phyloP scores from a whole-genome alignment of 331 rosid species.

The Phaseolus coccineus region DNA sequence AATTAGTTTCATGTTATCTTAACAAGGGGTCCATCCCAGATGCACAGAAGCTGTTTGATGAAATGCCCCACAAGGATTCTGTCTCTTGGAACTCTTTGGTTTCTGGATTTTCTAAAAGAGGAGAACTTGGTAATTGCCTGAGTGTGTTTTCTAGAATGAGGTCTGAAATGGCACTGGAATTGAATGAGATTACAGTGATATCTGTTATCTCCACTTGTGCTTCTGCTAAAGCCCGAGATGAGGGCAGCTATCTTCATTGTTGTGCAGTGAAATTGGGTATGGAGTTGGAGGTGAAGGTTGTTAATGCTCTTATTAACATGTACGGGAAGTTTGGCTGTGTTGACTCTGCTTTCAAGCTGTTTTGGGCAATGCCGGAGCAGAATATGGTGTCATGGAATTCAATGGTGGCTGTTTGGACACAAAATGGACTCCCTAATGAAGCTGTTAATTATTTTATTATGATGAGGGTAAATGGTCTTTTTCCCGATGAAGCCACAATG shows the following conservation, averaged over 20 bases:
- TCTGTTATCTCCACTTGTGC: constrained; percentile 54
- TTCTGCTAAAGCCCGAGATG: constrained; percentile 33
- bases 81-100: constrained; percentile 65
- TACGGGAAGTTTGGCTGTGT: constrained; percentile 58
- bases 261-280: constrained; percentile 52
- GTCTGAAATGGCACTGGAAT: constrained; percentile 30
- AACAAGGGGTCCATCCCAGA: constrained; percentile 48
- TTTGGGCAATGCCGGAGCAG: constrained; percentile 47
- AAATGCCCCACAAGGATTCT: constrained; percentile 55
- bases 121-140: constrained; percentile 49
- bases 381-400: constrained; percentile 63
- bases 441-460: constrained; percentile 47
- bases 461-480: constrained; percentile 51
- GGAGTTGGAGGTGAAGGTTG: constrained; percentile 52
- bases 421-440: constrained; percentile 48
- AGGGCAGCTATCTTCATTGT: constrained; percentile 58
- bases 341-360: constrained; percentile 50
- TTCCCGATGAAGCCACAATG: constrained; percentile 60
- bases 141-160: constrained; percentile 45
- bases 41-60: constrained; percentile 57
- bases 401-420: constrained; percentile 51
- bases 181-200: constrained; percentile 54
- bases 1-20: constrained; percentile 45
- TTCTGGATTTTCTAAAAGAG: constrained; percentile 54
- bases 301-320: constrained; percentile 56